These are phyloP conservation scores for Ceratocystis ficicola DNA, from an alignment of 2,329 filamentous ascomycete species.

Conservation along the genomic window DNA sequence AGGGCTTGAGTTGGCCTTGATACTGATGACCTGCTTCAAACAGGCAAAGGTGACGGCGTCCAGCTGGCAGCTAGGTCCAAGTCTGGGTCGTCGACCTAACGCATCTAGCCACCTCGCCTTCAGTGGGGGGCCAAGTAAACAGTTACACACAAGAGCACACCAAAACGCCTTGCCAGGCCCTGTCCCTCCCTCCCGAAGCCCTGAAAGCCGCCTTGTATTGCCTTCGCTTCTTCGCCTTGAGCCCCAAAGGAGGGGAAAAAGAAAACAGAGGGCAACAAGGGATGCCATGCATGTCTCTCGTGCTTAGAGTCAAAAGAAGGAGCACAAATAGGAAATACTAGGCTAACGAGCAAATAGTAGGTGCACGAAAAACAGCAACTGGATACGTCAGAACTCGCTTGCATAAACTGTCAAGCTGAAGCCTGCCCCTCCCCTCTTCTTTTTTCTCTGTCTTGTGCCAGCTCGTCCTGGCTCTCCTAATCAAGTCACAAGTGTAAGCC, in stretches of 20 bases:
- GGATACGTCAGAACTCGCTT: constrained; percentile 4
- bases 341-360: neutral
- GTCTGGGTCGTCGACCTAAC: neutral
- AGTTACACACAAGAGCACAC: neutral
- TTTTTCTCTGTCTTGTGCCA: neutral
- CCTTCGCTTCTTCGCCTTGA: neutral
- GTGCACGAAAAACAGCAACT: neutral
- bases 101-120: too few relatives aligned
- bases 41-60: neutral
- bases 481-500: too few relatives aligned
- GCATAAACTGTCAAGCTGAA: neutral
- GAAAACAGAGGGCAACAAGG: neutral
- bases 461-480: too few relatives aligned
- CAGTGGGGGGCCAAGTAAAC: too few relatives aligned
- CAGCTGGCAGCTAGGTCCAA: neutral
- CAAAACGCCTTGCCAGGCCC: neutral
- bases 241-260: neutral
- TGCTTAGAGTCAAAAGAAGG: neutral
- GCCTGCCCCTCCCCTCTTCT: neutral
- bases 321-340: neutral
- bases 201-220: neutral
- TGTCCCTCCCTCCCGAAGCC: neutral
- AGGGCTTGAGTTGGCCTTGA: neutral
- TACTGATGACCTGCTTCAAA: neutral
- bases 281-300: neutral